Evolutionary conservation across 345 rosid genomes (phyloP).

Genomic region (Moricandia moricandioides): DNA sequence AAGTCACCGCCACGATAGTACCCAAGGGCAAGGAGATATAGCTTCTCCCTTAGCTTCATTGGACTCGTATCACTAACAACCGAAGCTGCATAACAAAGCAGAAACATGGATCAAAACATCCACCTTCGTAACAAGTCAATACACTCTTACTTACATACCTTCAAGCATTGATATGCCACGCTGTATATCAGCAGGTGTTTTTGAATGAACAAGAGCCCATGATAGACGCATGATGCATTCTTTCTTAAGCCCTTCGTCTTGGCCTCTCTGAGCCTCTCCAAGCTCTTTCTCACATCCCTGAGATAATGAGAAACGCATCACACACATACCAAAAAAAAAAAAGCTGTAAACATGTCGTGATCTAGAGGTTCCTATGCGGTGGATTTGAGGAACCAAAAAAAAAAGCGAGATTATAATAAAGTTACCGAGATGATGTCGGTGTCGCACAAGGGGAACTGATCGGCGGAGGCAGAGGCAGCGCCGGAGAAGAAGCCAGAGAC

Average conservation of each 20-base stretch:
- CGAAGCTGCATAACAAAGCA: conserved; percentile 41
- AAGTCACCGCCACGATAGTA: conserved; percentile 66
- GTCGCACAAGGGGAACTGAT: conserved; percentile 77
- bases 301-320: neutral
- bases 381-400: neutral
- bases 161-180: conserved; percentile 91
- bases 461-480: conserved; percentile 36
- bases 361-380: neutral
- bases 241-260: conserved; percentile 46
- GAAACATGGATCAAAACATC: conserved; percentile 7
- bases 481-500: conserved; percentile 60
- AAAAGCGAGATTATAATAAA: neutral
- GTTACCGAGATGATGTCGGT: conserved; percentile 62
- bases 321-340: neutral
- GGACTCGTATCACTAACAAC: conserved; percentile 42
- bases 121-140: neutral
- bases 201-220: conserved; percentile 88
- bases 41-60: conserved; percentile 57
- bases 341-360: neutral
- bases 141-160: no score
- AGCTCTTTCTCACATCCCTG: conserved; percentile 81
- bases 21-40: conserved; percentile 83
- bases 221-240: conserved; percentile 70
- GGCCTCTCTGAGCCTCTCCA: conserved; percentile 54
- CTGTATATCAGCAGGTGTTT: conserved; percentile 54